Percentiles rank a stretch among this genome's conserved stretches.
Evolutionary conservation across 805 yeast genomes (phyloP).

Genomic region (Ogataea nitratoaversa): DNA sequence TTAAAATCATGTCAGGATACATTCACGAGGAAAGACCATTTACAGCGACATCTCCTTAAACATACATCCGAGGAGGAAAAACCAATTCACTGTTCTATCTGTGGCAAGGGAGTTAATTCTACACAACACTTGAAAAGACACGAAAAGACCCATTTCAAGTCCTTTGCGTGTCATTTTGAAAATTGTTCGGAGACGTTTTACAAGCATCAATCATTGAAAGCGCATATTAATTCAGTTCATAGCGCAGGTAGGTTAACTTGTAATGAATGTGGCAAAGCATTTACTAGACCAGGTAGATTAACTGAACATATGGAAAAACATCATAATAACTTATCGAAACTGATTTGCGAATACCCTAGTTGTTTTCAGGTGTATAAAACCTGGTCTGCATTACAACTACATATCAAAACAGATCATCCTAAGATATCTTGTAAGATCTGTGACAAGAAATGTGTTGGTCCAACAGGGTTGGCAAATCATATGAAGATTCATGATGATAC

Average conservation of each 20-base stretch:
- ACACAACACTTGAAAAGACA: slow-evolving; percentile 81
- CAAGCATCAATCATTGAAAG: slow-evolving; percentile 70
- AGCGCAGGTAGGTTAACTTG: slow-evolving; percentile 50
- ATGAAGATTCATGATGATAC: slow-evolving; percentile 63
- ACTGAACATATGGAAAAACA: slow-evolving; percentile 60
- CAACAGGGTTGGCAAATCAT: slow-evolving; percentile 65
- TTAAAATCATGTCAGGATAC: slow-evolving; percentile 53
- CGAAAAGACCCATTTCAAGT: slow-evolving; percentile 70
- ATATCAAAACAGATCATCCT: slow-evolving; percentile 70
- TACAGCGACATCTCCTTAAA: slow-evolving; percentile 67
- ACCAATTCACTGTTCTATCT: slow-evolving; percentile 67
- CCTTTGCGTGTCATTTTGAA: slow-evolving; percentile 56
- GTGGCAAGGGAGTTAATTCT: slow-evolving; percentile 81
- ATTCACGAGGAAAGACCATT: slow-evolving; percentile 75
- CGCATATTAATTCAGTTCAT: slow-evolving; percentile 67
- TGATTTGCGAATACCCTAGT: slow-evolving; percentile 59
- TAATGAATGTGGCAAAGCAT: slow-evolving; percentile 57
- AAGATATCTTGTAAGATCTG: slow-evolving; percentile 61
- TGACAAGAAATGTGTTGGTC: slow-evolving; percentile 70
- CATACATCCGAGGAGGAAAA: slow-evolving; percentile 52
- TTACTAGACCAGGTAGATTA: slow-evolving; percentile 60
- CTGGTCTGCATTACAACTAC: slow-evolving; percentile 71
- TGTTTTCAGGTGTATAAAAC: slow-evolving; percentile 60
- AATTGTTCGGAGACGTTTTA: slow-evolving; percentile 66
- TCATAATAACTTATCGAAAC: slow-evolving; percentile 49